phyloP scores from a whole-genome alignment of 768 basidiomycete genomes.

The Agrocybe praecox region DNA sequence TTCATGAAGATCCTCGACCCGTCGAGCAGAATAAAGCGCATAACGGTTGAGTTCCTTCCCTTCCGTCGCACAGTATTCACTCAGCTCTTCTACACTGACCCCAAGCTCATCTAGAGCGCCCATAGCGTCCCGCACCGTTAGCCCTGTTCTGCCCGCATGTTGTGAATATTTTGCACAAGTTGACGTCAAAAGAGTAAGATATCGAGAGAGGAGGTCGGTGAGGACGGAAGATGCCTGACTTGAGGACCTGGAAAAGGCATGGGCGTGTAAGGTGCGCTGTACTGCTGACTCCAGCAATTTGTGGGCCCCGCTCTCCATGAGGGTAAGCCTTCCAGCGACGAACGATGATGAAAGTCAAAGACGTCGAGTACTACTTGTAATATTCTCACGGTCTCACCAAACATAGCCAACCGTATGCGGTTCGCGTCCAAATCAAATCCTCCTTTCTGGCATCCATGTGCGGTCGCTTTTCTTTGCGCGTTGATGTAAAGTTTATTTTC shows the following conservation, averaged over 20 bases:
- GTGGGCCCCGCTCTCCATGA: constrained; percentile 38
- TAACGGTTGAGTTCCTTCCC: constrained; percentile 71
- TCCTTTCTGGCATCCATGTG: constrained; percentile 45
- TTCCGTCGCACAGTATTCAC: constrained; percentile 66
- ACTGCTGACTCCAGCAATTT: constrained; percentile 70
- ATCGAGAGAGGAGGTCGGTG: constrained; percentile 76
- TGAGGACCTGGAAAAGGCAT: constrained; percentile 77
- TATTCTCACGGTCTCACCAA: constrained; percentile 23
- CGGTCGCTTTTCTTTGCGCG: constrained; percentile 60
- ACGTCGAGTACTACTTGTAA: neutral
- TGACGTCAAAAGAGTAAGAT: constrained; percentile 63
- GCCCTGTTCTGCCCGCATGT: constrained; percentile 65
- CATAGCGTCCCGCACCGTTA: constrained; percentile 62
- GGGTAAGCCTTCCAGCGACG: constrained; percentile 14
- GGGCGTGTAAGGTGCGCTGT: constrained; percentile 73
- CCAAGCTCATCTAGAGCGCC: constrained; percentile 78
- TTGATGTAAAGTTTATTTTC: constrained; percentile 36
- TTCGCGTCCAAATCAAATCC: neutral
- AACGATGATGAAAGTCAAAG: constrained; percentile 5
- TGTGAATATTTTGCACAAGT: constrained; percentile 76
- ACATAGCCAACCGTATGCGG: neutral
- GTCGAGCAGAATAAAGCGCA: constrained; percentile 59
- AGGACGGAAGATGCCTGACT: constrained; percentile 69
- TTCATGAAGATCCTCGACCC: constrained; percentile 75
- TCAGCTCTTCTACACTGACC: constrained; percentile 67